Percentiles rank a stretch among this genome's conserved stretches.
phyloP scores from a whole-genome alignment of 805 yeast species.

The Teunomyces panamensis region DNA sequence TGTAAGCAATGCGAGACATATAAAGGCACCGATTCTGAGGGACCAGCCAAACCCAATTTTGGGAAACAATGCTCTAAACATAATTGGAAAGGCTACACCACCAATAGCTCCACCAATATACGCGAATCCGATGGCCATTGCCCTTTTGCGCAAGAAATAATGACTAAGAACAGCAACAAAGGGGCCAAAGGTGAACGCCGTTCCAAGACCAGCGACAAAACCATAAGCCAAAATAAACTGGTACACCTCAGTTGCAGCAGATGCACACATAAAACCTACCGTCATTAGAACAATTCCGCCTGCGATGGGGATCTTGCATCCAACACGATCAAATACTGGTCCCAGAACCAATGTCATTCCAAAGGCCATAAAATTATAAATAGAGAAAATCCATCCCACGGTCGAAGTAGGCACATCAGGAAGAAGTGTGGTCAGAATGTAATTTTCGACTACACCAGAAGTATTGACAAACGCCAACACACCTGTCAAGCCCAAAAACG shows the following conservation, averaged over 20 bases:
- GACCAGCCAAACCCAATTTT: constrained; percentile 32
- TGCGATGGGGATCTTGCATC: constrained; percentile 19
- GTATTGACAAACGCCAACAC: constrained; percentile 25
- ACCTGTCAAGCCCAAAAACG: constrained; percentile 25
- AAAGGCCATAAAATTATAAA: constrained; percentile 23
- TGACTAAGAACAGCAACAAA: constrained; percentile 24
- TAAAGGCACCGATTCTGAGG: constrained; percentile 22
- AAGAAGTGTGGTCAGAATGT: constrained; percentile 14
- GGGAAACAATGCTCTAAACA: constrained; percentile 23
- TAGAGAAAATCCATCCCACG: constrained; percentile 29
- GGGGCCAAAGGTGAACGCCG: constrained; percentile 23
- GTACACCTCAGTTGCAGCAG: constrained; percentile 18
- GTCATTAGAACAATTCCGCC: constrained; percentile 16
- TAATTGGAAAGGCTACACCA: constrained; percentile 26
- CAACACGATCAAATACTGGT: constrained; percentile 26
- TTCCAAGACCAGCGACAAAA: constrained; percentile 22
- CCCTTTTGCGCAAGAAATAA: constrained; percentile 23
- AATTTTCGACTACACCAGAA: constrained; percentile 22
- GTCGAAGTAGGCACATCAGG: constrained; percentile 13
- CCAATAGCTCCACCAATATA: constrained; percentile 34
- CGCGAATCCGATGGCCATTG: constrained; percentile 24
- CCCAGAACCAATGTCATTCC: constrained; percentile 23
- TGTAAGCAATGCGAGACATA: constrained; percentile 15
- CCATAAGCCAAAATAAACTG: constrained; percentile 26
- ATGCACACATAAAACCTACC: constrained; percentile 20